Evolutionary conservation across 331 rosid genomes (phyloP).

Genomic region (Saraca asoca): DNA sequence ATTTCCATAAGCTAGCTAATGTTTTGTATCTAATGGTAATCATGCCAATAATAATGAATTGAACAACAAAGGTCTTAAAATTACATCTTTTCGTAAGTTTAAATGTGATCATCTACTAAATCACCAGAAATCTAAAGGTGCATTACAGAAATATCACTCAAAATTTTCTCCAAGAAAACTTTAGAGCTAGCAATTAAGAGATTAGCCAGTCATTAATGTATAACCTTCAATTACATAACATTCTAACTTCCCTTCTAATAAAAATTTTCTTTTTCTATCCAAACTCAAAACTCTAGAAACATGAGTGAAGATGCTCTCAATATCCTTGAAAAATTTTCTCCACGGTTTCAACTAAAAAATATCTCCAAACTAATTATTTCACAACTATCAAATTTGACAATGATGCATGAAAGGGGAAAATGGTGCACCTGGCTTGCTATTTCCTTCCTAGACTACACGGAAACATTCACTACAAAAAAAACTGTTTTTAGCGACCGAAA

Average conservation of each 20-base stretch:
- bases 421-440: background rate
- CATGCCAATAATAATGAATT: background rate
- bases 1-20: constrained; percentile 17
- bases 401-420: constrained; percentile 15
- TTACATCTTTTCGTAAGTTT: too few relatives aligned
- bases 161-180: too few relatives aligned
- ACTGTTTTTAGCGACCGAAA: too few relatives aligned
- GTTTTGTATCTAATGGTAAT: too few relatives aligned
- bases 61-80: too few relatives aligned
- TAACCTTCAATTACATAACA: constrained; percentile 16
- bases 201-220: background rate
- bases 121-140: too few relatives aligned
- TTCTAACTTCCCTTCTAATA: background rate
- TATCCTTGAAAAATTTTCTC: constrained; percentile 20
- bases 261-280: too few relatives aligned
- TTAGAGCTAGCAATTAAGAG: too few relatives aligned
- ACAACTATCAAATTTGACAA: background rate
- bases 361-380: constrained; percentile 26
- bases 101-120: too few relatives aligned
- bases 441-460: constrained; percentile 21
- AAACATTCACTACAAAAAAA: too few relatives aligned
- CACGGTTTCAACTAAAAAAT: background rate
- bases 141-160: too few relatives aligned
- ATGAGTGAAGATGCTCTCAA: constrained; percentile 1
- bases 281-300: background rate